A percentile compares a stretch with the other conserved stretches of the same genome.
Conservation (phyloP, 352 stramenopile genomes). For the Pythium rishiriense region DNA sequence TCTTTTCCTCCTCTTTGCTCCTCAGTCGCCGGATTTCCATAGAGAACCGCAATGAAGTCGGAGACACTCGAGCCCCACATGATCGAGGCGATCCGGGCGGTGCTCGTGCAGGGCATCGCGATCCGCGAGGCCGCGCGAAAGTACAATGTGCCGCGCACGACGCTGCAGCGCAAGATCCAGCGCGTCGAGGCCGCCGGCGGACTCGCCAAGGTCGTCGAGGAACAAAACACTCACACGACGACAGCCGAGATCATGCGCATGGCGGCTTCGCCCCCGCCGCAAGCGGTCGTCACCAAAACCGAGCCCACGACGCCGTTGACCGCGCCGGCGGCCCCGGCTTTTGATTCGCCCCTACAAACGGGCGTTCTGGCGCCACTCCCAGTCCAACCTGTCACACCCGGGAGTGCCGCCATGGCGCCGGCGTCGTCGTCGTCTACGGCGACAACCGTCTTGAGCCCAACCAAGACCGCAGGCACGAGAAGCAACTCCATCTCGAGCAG, state of each 20-base stretch:
- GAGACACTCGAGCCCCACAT: constrained; percentile 43
- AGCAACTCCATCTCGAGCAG: constrained; percentile 15
- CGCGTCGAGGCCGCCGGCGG: constrained; percentile 9
- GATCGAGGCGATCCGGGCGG: constrained; percentile 62
- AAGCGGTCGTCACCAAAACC: not conserved
- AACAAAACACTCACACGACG: constrained; percentile 19
- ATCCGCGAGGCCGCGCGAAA: constrained; percentile 72
- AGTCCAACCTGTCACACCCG: constrained; percentile 1
- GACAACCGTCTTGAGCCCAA: not conserved
- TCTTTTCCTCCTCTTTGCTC: not conserved
- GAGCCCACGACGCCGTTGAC: not conserved
- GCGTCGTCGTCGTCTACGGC: not conserved
- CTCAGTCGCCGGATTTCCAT: constrained; percentile 19
- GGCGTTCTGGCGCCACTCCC: not conserved
- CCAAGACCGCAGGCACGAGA: not conserved
- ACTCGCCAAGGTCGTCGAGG: constrained; percentile 16
- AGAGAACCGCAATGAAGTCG: constrained; percentile 24
- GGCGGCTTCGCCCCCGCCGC: constrained; percentile 11
- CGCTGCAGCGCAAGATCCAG: constrained; percentile 71
- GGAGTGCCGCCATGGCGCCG: not conserved
- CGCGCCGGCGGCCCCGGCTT: not conserved
- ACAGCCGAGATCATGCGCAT: constrained; percentile 16
- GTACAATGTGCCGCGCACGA: constrained; percentile 70
- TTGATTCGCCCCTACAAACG: not conserved
- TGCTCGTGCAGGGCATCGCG: constrained; percentile 56